Base-by-base conservation (phyloP, 768 basidiomycete species). In the Asterophora parasitica region DNA sequence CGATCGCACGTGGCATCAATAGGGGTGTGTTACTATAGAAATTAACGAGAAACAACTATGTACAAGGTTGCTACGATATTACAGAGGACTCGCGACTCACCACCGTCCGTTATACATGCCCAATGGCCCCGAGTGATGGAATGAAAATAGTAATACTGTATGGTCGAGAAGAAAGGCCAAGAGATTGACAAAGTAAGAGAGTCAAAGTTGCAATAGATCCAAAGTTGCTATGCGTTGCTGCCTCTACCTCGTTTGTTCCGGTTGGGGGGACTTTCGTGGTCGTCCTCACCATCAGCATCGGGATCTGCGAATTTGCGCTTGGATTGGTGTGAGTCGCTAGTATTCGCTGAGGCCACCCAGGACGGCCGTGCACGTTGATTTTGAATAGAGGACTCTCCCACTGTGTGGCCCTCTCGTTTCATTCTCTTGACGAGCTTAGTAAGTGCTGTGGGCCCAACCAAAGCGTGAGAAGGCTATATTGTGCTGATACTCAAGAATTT, bases 351-450 rank as follows among this genome's bases (percentile, higher is more conserved):
- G 26, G 59, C 52, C 23, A 6, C 23, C 63, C 60, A 62, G 15
- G 62, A 60, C 28, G 71, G 67, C 31, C 63, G 61, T 34, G 61
- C 67, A 35, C 58, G 64, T 50, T 63, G 67, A 4, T 60, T 45
- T 38, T 55, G 48, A 37, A 56, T 52, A 30, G 62, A 57, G 16
- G 57, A 50, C 10, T 41, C 20, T 20, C 44, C 52, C 12, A 41
- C 31, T 31, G 54, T 51, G 31, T 54, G 49, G 15, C 55, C 54
- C 33, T 62, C 59, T 38, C 57, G 67, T 47, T 64, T 63, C 33
- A 77, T 67, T 57, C 64, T 75, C 42, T 56, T 64, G 36, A 62
- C 73, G 27, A 77, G 61, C 43, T 56, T 67, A 44, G 58, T 47
- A 46, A 57, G 46, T 20, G 34, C 52, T 47, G 28, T 11, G 34